Percentiles rank a stretch among this genome's conserved stretches.
Evolutionary conservation across 2,329 filamentous ascomycete genomes (phyloP).

Genomic region (Paramyrothecium roridum): DNA sequence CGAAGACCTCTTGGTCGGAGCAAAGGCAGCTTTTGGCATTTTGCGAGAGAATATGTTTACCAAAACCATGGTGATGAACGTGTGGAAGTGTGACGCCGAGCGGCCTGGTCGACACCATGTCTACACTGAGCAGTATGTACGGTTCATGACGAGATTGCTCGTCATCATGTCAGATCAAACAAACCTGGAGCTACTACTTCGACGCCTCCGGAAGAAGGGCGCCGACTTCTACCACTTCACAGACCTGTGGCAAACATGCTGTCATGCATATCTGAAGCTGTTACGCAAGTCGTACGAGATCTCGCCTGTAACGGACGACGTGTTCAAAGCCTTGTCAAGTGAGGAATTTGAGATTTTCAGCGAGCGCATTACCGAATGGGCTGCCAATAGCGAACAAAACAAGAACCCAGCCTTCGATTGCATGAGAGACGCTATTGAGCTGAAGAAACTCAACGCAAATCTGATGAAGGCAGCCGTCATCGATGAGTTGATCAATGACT

Average conservation of each 20-base stretch:
- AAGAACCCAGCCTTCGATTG: slow-evolving; percentile 45
- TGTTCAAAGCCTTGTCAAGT: slow-evolving; percentile 48
- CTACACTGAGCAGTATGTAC: slow-evolving; percentile 83
- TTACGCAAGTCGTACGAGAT: slow-evolving; percentile 48
- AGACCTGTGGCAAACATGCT: slow-evolving; percentile 58
- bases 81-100: slow-evolving; percentile 92
- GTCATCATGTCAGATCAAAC: slow-evolving; percentile 70
- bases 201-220: slow-evolving; percentile 76
- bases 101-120: slow-evolving; percentile 83
- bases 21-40: slow-evolving; percentile 75
- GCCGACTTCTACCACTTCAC: slow-evolving; percentile 68
- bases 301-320: slow-evolving; percentile 44
- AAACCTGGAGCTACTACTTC: slow-evolving; percentile 74
- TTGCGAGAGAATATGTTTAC: slow-evolving; percentile 75
- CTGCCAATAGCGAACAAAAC: slow-evolving; percentile 29
- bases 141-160: slow-evolving; percentile 74
- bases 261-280: slow-evolving; percentile 49
- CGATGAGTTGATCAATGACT: slow-evolving; percentile 91
- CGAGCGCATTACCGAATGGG: slow-evolving; percentile 54
- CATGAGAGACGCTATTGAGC: slow-evolving; percentile 55
- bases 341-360: slow-evolving; percentile 58
- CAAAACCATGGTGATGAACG: slow-evolving; percentile 91
- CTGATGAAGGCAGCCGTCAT: slow-evolving; percentile 83
- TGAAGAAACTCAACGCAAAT: slow-evolving; percentile 75
- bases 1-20: slow-evolving; percentile 56